Conservation (phyloP, 2,329 filamentous ascomycete genomes). For the Cladobotryum mycophilum region DNA sequence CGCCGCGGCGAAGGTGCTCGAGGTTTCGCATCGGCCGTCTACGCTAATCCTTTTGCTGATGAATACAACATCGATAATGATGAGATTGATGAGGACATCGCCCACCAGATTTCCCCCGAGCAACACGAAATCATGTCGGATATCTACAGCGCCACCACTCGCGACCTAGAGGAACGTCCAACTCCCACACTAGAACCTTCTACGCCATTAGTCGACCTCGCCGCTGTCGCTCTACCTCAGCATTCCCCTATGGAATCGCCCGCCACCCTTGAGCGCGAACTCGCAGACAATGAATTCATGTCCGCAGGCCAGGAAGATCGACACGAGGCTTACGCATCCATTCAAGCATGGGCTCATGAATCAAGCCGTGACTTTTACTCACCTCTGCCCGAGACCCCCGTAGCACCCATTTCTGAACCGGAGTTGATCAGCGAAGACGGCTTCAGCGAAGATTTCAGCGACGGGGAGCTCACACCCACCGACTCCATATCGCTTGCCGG, state of each 20-base stretch:
- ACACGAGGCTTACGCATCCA: conserved; percentile 49
- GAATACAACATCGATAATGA: conserved; percentile 47
- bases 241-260: conserved; percentile 16
- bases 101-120: conserved; percentile 37
- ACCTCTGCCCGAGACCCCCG: conserved; percentile 48
- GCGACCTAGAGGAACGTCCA: conserved; percentile 24
- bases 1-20: conserved; percentile 42
- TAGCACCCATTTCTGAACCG: conserved; percentile 43
- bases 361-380: conserved; percentile 53
- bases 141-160: conserved; percentile 53
- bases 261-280: conserved; percentile 30
- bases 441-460: conserved; percentile 38
- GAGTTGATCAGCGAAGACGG: conserved; percentile 47
- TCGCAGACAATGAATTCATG: conserved; percentile 43
- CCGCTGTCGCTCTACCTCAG: conserved; percentile 13
- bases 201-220: conserved; percentile 28
- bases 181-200: conserved; percentile 20
- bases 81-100: conserved; percentile 36
- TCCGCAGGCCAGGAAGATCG: conserved; percentile 43
- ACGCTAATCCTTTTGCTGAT: conserved; percentile 55
- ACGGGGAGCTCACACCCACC: conserved; percentile 52
- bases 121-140: conserved; percentile 45
- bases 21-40: conserved; percentile 39
- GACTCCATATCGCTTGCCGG: conserved; percentile 51
- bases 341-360: conserved; percentile 58